These are phyloP conservation scores for Calycina herbarum DNA, from an alignment of 2,329 filamentous ascomycete genomes.

Conservation along the genomic window DNA sequence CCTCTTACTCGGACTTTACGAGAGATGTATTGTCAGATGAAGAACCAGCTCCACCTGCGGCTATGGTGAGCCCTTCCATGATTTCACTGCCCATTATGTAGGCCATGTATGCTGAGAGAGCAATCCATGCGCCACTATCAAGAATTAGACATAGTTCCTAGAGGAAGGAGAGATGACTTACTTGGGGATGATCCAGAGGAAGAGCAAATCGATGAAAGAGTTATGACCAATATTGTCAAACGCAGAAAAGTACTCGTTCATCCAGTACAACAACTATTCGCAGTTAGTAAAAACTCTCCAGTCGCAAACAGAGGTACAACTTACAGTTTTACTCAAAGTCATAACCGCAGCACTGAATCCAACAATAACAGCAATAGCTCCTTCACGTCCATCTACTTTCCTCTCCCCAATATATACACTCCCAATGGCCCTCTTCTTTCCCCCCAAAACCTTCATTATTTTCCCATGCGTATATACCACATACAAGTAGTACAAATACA, in stretches of 20 bases:
- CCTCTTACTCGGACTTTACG: slow-evolving; percentile 28
- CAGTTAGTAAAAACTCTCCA: background rate
- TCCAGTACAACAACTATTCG: slow-evolving; percentile 42
- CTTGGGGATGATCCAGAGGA: slow-evolving; percentile 68
- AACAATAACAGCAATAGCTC: slow-evolving; percentile 56
- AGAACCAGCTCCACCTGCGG: slow-evolving; percentile 34
- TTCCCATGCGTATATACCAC: slow-evolving; percentile 48
- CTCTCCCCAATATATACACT: slow-evolving; percentile 50
- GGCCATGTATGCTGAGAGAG: slow-evolving; percentile 62
- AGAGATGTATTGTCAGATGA: slow-evolving; percentile 29
- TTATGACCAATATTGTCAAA: slow-evolving; percentile 66
- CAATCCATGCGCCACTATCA: slow-evolving; percentile 61
- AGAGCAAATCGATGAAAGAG: slow-evolving; percentile 49
- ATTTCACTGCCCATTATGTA: slow-evolving; percentile 62
- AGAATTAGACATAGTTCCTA: slow-evolving; percentile 21
- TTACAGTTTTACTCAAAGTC: slow-evolving; percentile 69
- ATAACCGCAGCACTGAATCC: slow-evolving; percentile 60
- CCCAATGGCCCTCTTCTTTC: slow-evolving; percentile 36
- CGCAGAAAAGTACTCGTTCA: slow-evolving; percentile 60
- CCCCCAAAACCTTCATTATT: slow-evolving; percentile 31
- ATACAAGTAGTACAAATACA: slow-evolving; percentile 61
- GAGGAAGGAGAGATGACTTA: slow-evolving; percentile 42
- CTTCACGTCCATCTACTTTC: slow-evolving; percentile 51
- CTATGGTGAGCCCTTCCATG: slow-evolving; percentile 54
- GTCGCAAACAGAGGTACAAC: slow-evolving; percentile 50